phyloP scores from a whole-genome alignment of 225 moss, liverwort and hornwort genomes.

The Polytrichum commune region DNA sequence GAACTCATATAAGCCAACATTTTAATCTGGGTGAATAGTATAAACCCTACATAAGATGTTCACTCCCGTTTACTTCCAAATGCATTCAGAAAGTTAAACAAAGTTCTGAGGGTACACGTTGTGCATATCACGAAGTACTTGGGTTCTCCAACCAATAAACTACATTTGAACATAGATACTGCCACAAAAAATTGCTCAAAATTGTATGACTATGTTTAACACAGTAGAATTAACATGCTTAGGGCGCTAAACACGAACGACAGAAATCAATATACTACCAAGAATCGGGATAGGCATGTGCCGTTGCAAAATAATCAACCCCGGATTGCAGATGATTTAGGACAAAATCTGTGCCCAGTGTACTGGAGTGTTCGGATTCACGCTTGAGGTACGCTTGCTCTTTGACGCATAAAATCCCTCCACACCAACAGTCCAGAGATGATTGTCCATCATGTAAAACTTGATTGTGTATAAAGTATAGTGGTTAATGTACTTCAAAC shows the following conservation, averaged over 20 bases:
- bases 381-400: slow-evolving; percentile 24
- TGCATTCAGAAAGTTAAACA: not conserved
- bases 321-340: slow-evolving; percentile 41
- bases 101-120: too few relatives aligned
- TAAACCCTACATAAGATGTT: too few relatives aligned
- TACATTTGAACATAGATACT: not conserved
- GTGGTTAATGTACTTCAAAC: too few relatives aligned
- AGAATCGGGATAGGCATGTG: slow-evolving; percentile 62
- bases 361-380: slow-evolving; percentile 46
- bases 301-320: slow-evolving; percentile 72
- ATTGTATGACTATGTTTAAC: too few relatives aligned
- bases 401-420: slow-evolving; percentile 60
- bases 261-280: slow-evolving; percentile 36
- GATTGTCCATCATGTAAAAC: slow-evolving; percentile 21
- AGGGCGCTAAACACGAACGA: too few relatives aligned
- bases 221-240: too few relatives aligned
- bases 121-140: too few relatives aligned
- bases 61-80: too few relatives aligned
- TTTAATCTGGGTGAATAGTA: too few relatives aligned
- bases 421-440: slow-evolving; percentile 55
- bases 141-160: too few relatives aligned
- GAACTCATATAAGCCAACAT: not conserved
- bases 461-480: too few relatives aligned
- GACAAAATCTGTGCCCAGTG: slow-evolving; percentile 56
- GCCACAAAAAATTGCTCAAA: too few relatives aligned